phyloP scores from a whole-genome alignment of 345 rosid genomes.

The Passiflora organensis region DNA sequence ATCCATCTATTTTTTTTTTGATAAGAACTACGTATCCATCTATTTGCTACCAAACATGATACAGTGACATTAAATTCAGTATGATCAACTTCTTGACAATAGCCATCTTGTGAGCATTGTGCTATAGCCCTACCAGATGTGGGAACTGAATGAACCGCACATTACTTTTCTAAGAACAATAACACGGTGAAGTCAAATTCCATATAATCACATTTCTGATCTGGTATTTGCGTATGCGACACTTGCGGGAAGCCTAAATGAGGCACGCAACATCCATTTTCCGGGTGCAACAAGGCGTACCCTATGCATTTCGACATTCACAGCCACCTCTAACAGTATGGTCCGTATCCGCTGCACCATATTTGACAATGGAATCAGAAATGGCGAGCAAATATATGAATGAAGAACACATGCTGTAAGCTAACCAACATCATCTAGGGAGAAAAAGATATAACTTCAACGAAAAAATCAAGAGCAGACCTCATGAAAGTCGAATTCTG shows the following conservation, averaged over 20 bases:
- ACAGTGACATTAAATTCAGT: no score
- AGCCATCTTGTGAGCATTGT: no score
- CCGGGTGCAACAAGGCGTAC: slow-evolving; percentile 87
- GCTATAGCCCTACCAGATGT: background rate
- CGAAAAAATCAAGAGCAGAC: slow-evolving; percentile 21
- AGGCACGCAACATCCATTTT: slow-evolving; percentile 89
- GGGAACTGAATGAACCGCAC: background rate
- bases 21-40: no score
- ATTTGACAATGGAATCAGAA: background rate
- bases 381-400: background rate
- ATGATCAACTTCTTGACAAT: no score
- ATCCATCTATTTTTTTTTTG: no score
- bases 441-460: background rate
- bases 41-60: no score
- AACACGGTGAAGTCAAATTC: background rate
- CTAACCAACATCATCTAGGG: background rate
- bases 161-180: background rate
- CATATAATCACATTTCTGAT: background rate
- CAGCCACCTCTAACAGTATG: slow-evolving; percentile 61
- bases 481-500: slow-evolving; percentile 91
- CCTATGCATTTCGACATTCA: slow-evolving; percentile 62
- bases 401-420: background rate
- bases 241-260: slow-evolving; percentile 65
- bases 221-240: slow-evolving; percentile 50
- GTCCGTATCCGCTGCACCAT: slow-evolving; percentile 70